Evolutionary conservation across 2,329 filamentous ascomycete genomes (phyloP), one percentile per base, ranked within the genome.

Genomic region (Thielaviopsis euricoi): DNA sequence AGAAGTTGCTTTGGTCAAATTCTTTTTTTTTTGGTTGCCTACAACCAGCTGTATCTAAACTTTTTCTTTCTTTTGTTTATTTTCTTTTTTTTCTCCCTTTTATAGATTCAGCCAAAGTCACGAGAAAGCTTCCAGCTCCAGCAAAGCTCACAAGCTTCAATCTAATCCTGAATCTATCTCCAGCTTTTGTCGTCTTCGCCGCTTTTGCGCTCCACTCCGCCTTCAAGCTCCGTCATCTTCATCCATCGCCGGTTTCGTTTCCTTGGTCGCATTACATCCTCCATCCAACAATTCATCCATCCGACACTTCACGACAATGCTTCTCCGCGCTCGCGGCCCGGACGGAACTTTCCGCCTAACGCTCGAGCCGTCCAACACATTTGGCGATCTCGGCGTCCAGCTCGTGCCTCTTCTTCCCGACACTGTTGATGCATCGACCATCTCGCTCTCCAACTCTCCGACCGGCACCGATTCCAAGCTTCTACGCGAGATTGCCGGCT

Each of bases 341-440:
- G 89, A 96, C 74, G 93, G 93, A 74, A 93, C 93, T 77, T 85
- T 90, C 71, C 86, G 93, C 64, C 76, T 97, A 66, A 87, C 78
- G 55, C 80, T 94, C 64, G 83, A 90, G 64, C 80, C 84, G 55
- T 77, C 79, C 49, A 83, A 87, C 62, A 83, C 83, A 0, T 95
- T 97, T 68, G 74, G 73, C 49, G 72, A 80, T n/a, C 71, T 85
- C 49, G 78, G 76, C 33, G 68, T 72, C 25, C 71, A 76, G 71
- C 80, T 82, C 33, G 66, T 82, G 40, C 68, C 75, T 56, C 73
- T 80, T 60, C 73, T 86, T 40, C 83, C 83, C 26, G 67, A 76
- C 51, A 83, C 77, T n/a, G 75, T 85, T 65, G 79, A 85, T 62
- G 74, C 78, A 6, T 73, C 70, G 53, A 78, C 78, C 19, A 76